Evolutionary conservation across 176 grass and related monocot species (phyloP), one percentile per base, ranked within the genome.

Genomic region (Zoysia japonica): DNA sequence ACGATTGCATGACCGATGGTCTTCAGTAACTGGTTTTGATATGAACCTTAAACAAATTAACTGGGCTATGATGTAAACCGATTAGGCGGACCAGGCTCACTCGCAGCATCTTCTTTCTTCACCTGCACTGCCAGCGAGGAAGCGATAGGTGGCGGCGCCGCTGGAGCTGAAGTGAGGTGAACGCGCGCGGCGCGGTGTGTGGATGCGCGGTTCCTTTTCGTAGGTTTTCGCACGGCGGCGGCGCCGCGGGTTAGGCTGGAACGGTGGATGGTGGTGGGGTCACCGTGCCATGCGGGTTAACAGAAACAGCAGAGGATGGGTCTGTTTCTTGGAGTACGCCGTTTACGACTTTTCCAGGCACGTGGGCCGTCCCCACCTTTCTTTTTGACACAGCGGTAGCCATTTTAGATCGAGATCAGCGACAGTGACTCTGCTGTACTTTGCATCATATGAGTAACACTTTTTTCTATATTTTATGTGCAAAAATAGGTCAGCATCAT

Each of bases 11-110:
- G 52, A 56, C n/a, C 11, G 20, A 28, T 28, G 28, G 28, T 28
- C 3, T 67, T 39, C 35, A 41, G 63, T 15, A 62, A 50, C 16
- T 6, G 5, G 16, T 40, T 73, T 53, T 9, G 2, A 45, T 82
- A 51, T 16, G 62, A 57, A 55, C 12, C 14, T 9, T 15, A 77
- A 47, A 17, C n/a, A 42, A 68, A 68, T 5, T 59, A 3, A 39
- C 35, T 16, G 39, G n/a, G 40, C 9, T 15, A 57, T 28, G 28
- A 28, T 28, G 16, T 19, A 3, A 41, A 28, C 92, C 88, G 64
- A 95, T 84, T 62, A 99, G 96, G 55, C 88, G 92, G 46, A 82
- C 80, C 62, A 93, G 72, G 84, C 88, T 91, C 72, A 89, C 90
- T 71, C 96, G 67, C 6, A 98, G 84, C 89, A 86, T 90, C 8